phyloP scores from a whole-genome alignment of 2,329 filamentous ascomycete genomes.

The Anisogramma anomala region DNA sequence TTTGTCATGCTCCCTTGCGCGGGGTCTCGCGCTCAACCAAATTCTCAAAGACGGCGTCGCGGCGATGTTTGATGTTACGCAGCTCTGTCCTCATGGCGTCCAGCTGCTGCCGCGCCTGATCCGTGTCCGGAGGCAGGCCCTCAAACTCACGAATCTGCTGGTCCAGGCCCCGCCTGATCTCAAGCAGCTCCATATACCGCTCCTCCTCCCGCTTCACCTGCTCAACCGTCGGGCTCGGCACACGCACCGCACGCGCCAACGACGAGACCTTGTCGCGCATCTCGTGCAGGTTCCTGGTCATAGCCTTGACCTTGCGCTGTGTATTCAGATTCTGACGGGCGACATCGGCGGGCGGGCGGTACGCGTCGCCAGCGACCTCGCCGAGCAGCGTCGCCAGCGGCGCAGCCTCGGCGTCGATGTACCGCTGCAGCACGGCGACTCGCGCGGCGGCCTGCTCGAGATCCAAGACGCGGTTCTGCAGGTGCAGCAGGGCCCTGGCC shows the following conservation, averaged over 20 bases:
- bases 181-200: slow-evolving; percentile 44
- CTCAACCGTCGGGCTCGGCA: slow-evolving; percentile 40
- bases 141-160: slow-evolving; percentile 53
- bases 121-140: slow-evolving; percentile 59
- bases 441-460: slow-evolving; percentile 45
- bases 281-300: slow-evolving; percentile 56
- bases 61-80: slow-evolving; percentile 43
- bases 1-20: slow-evolving; percentile 27
- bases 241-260: slow-evolving; percentile 24
- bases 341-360: slow-evolving; percentile 45
- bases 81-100: slow-evolving; percentile 56
- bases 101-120: slow-evolving; percentile 58
- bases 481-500: slow-evolving; percentile 39
- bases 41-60: slow-evolving; percentile 66
- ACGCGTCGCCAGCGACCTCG: slow-evolving; percentile 34
- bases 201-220: slow-evolving; percentile 47
- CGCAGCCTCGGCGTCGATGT: slow-evolving; percentile 41
- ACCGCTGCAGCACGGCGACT: slow-evolving; percentile 42
- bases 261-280: slow-evolving; percentile 43
- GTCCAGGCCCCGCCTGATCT: slow-evolving; percentile 48
- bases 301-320: slow-evolving; percentile 57
- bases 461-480: slow-evolving; percentile 42
- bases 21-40: slow-evolving; percentile 54
- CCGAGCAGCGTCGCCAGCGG: slow-evolving; percentile 28
- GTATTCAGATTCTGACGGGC: slow-evolving; percentile 63